These are phyloP conservation scores for Xylariaceae sp. DNA, from an alignment of 2,329 filamentous ascomycete species.

Conservation along the genomic window DNA sequence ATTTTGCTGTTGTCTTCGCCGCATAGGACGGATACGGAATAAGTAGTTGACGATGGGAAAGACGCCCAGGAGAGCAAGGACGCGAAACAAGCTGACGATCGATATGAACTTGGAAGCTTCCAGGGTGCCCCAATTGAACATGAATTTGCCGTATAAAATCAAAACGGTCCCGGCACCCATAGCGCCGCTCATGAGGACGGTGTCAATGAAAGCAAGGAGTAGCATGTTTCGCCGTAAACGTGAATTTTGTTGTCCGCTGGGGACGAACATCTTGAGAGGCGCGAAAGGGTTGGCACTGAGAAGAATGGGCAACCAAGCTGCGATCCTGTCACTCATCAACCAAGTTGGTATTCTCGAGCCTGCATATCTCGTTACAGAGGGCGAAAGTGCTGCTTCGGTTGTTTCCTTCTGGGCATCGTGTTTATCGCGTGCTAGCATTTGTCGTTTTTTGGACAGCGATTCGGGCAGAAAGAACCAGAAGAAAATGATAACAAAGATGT, in stretches of 20 bases:
- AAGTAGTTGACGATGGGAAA: slow-evolving; percentile 75
- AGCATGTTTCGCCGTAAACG: slow-evolving; percentile 76
- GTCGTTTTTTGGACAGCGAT: slow-evolving; percentile 71
- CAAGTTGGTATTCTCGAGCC: slow-evolving; percentile 19
- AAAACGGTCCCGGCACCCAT: slow-evolving; percentile 80
- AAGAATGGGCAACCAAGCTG: slow-evolving; percentile 30
- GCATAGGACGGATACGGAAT: slow-evolving; percentile 56
- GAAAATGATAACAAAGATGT: slow-evolving; percentile 69
- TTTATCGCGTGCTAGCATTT: slow-evolving; percentile 66
- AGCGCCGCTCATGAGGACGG: slow-evolving; percentile 73
- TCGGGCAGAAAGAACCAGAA: slow-evolving; percentile 74
- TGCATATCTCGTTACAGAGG: slow-evolving; percentile 12
- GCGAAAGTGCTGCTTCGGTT: slow-evolving; percentile 19
- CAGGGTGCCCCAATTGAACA: slow-evolving; percentile 78
- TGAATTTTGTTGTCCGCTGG: slow-evolving; percentile 59
- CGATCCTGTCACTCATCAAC: slow-evolving; percentile 21
- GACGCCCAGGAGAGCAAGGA: slow-evolving; percentile 68
- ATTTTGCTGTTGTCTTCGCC: slow-evolving; percentile 37
- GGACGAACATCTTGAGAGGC: slow-evolving; percentile 74
- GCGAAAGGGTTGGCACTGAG: slow-evolving; percentile 64
- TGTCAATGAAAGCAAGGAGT: slow-evolving; percentile 74
- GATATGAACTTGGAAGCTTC: slow-evolving; percentile 80
- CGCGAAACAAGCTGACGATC: slow-evolving; percentile 71
- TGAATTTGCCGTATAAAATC: slow-evolving; percentile 70
- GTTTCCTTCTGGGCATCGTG: slow-evolving; percentile 45